Evolutionary conservation across 176 grass and related monocot species (phyloP).

Genomic region (Alloteropsis semialata): DNA sequence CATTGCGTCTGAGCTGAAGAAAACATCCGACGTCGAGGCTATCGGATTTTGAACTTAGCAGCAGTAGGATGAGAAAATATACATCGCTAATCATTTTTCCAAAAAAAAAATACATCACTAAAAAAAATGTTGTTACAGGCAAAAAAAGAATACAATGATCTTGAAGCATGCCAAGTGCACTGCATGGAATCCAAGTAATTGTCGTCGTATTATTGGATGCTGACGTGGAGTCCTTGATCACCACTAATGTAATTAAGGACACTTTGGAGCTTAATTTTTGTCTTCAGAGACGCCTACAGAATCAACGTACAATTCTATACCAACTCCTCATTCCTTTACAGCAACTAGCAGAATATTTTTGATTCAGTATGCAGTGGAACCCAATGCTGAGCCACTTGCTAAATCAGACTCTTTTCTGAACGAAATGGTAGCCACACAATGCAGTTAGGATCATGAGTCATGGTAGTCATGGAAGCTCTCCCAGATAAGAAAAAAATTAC

Average conservation of each 20-base stretch:
- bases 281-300: conserved; percentile 9
- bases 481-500: not conserved
- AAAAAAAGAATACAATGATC: not conserved
- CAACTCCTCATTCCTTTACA: conserved; percentile 16
- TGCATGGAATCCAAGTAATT: not conserved
- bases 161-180: not conserved
- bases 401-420: not conserved
- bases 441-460: not conserved
- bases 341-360: conserved; percentile 6
- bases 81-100: not conserved
- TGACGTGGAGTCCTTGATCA: conserved; percentile 2
- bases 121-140: not conserved
- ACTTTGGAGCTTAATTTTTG: conserved; percentile 35
- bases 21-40: not conserved
- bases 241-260: conserved; percentile 5
- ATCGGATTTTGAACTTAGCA: not conserved
- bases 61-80: not conserved
- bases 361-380: not conserved
- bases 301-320: conserved; percentile 16
- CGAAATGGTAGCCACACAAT: not conserved
- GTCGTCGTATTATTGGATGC: not conserved
- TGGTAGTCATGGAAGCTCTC: not conserved
- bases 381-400: not conserved
- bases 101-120: too few species aligned
- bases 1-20: not conserved